phyloP scores from a whole-genome alignment of 495 filamentous ascomycete species.

The Ramalina intermedia region DNA sequence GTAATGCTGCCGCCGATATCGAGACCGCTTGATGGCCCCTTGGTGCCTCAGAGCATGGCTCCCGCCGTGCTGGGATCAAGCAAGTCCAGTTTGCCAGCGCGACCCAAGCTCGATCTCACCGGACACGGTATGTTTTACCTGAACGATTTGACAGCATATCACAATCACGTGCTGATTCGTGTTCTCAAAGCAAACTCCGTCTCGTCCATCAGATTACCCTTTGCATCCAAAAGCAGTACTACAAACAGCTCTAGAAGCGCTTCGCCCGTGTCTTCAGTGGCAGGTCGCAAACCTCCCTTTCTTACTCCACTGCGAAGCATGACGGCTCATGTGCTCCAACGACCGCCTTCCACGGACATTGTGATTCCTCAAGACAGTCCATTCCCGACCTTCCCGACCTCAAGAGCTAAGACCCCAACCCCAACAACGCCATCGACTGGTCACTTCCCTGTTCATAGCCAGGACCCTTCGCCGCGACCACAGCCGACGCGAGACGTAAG shows the following conservation, averaged over 20 bases:
- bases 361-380: slow-evolving; percentile 40
- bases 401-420: slow-evolving; percentile 25
- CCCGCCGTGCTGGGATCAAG: not conserved
- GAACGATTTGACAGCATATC: not conserved
- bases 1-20: slow-evolving; percentile 12
- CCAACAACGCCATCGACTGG: slow-evolving; percentile 16
- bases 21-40: slow-evolving; percentile 7
- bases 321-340: slow-evolving; percentile 28
- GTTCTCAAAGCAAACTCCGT: slow-evolving; percentile 1
- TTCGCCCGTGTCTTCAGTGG: slow-evolving; percentile 36
- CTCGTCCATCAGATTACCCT: slow-evolving; percentile 14
- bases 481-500: not conserved
- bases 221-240: slow-evolving; percentile 33
- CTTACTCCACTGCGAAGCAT: slow-evolving; percentile 29
- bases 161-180: not conserved
- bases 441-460: slow-evolving; percentile 22
- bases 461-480: not conserved
- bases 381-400: slow-evolving; percentile 46
- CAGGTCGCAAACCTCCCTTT: slow-evolving; percentile 28
- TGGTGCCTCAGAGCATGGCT: slow-evolving; percentile 6
- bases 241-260: slow-evolving; percentile 39
- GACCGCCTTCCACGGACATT: slow-evolving; percentile 28
- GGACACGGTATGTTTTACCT: slow-evolving; percentile 38
- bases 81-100: slow-evolving; percentile 12
- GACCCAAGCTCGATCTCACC: slow-evolving; percentile 37